phyloP scores from a whole-genome alignment of 306 rosid genomes.

The Luffa acutangula region DNA sequence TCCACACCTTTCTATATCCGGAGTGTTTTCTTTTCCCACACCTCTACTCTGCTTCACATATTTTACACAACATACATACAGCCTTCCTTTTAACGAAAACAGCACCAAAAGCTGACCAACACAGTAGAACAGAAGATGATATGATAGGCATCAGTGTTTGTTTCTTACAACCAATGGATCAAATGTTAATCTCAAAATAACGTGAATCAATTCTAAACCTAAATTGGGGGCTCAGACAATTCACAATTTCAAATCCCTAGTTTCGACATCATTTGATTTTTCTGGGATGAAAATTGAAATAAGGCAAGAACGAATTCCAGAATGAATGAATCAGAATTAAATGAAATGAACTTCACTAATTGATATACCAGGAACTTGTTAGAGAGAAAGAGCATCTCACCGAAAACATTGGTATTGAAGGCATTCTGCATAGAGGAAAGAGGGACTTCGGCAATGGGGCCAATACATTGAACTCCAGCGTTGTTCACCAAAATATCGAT shows the following conservation, averaged over 20 bases:
- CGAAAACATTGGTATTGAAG: constrained; percentile 63
- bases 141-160: neutral
- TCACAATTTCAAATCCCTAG: neutral
- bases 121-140: neutral
- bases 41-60: neutral
- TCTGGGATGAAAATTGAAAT: neutral
- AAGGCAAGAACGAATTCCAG: neutral
- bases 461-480: constrained; percentile 72
- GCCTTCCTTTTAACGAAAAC: neutral
- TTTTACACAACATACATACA: neutral
- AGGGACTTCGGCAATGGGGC: constrained; percentile 70
- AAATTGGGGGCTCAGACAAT: neutral
- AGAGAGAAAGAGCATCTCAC: constrained; percentile 14
- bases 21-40: neutral
- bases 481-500: constrained; percentile 72
- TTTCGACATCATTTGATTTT: neutral
- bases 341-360: neutral
- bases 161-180: neutral
- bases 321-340: neutral
- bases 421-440: constrained; percentile 43
- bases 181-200: neutral
- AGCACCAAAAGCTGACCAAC: neutral
- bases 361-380: neutral
- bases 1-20: neutral
- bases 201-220: neutral